Conservation (phyloP, 2,329 filamentous ascomycete genomes). For the Knufia petricola region DNA sequence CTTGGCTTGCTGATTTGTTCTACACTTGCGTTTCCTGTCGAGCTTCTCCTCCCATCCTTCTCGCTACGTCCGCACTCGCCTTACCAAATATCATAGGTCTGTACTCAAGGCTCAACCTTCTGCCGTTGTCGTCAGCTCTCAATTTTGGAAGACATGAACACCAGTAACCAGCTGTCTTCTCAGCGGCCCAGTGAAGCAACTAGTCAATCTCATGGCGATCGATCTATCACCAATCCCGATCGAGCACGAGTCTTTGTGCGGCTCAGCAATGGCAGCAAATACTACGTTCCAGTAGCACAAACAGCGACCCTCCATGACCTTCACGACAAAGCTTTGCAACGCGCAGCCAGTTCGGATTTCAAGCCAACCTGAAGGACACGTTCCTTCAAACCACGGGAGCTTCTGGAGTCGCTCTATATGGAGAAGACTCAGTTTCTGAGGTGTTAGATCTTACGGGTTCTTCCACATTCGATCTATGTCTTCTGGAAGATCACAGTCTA, state of each 20-base stretch:
- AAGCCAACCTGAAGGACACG: not conserved
- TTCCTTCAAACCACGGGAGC: slow-evolving; percentile 3
- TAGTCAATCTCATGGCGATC: not conserved
- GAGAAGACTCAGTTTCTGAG: slow-evolving; percentile 1
- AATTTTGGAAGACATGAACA: no score
- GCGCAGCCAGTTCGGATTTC: slow-evolving; percentile 3
- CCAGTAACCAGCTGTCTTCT: no score
- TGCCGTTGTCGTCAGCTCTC: no score
- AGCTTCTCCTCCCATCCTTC: no score
- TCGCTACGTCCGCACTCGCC: no score
- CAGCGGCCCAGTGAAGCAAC: not conserved
- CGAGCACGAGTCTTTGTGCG: slow-evolving; percentile 7
- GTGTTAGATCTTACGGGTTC: slow-evolving; percentile 3
- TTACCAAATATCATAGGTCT: no score
- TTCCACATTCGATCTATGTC: slow-evolving; percentile 3
- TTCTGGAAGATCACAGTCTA: not conserved
- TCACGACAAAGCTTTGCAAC: slow-evolving; percentile 5
- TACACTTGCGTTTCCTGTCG: no score
- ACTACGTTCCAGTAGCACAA: not conserved
- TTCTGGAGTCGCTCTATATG: not conserved
- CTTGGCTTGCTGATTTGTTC: no score
- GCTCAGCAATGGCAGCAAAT: not conserved
- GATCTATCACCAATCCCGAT: not conserved
- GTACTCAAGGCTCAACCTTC: no score
- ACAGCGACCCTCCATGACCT: slow-evolving; percentile 6